Evolutionary conservation across 495 filamentous ascomycete species (phyloP), one percentile per base, ranked within the genome.

Genomic region (Podospora fimiseda): DNA sequence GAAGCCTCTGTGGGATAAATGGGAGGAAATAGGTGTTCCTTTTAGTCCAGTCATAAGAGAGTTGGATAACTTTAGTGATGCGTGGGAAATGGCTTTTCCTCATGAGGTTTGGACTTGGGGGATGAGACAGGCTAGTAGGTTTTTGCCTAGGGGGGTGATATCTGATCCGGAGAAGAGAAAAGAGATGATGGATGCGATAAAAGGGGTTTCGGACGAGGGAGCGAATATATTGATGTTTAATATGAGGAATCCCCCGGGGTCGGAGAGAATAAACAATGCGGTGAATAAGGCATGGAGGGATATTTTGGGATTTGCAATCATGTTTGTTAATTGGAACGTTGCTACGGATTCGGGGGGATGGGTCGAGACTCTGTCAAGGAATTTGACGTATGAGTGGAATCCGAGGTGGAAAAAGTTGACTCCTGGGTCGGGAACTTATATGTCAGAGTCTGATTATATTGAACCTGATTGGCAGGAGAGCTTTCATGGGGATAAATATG

Each of bases 381-480:
- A 40, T 36, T 51, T 39, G 43, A 57, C 20, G 43, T 43, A 57
- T 27, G 45, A 39, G 41, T 45, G 53, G 40, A 15, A 42, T 55
- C 24, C 57, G 43, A 14, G 45, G 14, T 53, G 51, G 51, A 46
- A 22, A 14, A 15, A 14, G 13, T 24, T 64, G 14, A 60, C 70
- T 14, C 69, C 68, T 0, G 66, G 65, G 1, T 59, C 63, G 3
- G 75, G 75, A 2, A 60, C 70, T 2, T 77, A 78, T 55, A 52
- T 75, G 43, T 74, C 73, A 43, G 75, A 79, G 60, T 71, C 65
- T 5, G 76, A 83, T 57, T 66, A 75, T 13, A 59, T 68, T 14
- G 78, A 84, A 64, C 79, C 81, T 1, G 56, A 80, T 49, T 84
- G 79, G 74, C 75, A 84, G 64, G 59, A 73, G 60, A 70, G 73